Conservation (phyloP, 2,329 filamentous ascomycete genomes). For the Neonectria faginata region DNA sequence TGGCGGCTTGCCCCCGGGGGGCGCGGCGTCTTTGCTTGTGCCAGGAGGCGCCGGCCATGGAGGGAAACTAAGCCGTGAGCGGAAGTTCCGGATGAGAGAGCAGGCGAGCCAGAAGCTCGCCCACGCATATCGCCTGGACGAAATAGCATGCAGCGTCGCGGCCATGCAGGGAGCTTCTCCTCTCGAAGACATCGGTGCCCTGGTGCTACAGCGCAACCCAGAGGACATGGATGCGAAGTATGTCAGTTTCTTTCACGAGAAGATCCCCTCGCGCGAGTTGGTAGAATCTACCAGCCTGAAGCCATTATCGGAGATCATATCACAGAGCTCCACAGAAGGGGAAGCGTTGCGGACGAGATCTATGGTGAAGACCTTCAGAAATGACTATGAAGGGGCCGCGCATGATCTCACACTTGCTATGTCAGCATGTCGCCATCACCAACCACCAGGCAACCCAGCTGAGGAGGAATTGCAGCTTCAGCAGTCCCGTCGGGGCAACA, state of each 20-base stretch:
- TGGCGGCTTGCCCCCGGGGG: conserved; percentile 49
- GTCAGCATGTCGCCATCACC: conserved; percentile 63
- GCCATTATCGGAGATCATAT: conserved; percentile 75
- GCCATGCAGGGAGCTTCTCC: conserved; percentile 85
- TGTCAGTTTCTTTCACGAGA: conserved; percentile 94
- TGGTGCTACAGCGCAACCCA: conserved; percentile 78
- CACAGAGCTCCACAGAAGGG: conserved; percentile 70
- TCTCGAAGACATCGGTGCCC: conserved; percentile 79
- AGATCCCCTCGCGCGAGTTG: conserved; percentile 81
- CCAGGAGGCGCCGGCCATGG: conserved; percentile 65
- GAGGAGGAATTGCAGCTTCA: conserved; percentile 64
- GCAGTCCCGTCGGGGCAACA: conserved; percentile 40
- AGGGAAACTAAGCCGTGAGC: conserved; percentile 78
- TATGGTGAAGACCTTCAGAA: conserved; percentile 79
- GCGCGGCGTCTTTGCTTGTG: conserved; percentile 36
- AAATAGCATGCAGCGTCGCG: conserved; percentile 84
- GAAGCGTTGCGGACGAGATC: conserved; percentile 79
- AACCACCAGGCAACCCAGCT: conserved; percentile 63
- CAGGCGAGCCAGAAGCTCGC: conserved; percentile 83
- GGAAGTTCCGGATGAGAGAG: conserved; percentile 83
- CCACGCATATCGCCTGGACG: conserved; percentile 82
- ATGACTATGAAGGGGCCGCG: conserved; percentile 76
- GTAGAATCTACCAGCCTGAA: conserved; percentile 77
- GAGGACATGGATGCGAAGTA: conserved; percentile 81
- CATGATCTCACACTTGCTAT: conserved; percentile 78